Percentiles rank a stretch among this genome's conserved stretches.
Evolutionary conservation across 2,329 filamentous ascomycete species (phyloP).

Genomic region (Ophiosphaerella herpotricha): DNA sequence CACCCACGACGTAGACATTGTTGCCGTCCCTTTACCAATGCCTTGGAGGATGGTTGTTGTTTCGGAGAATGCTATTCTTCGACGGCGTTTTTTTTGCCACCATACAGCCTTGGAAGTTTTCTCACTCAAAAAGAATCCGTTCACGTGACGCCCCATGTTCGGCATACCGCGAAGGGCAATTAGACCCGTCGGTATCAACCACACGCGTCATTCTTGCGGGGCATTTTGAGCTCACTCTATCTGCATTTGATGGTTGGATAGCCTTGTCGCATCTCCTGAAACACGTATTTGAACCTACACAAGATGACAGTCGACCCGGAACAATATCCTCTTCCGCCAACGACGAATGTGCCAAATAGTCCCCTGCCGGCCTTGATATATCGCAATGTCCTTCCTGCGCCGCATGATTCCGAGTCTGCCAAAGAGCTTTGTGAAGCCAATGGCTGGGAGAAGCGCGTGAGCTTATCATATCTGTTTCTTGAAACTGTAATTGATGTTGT

Average conservation of each 20-base stretch:
- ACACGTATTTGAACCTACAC: not conserved
- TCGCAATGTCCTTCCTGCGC: slow-evolving; percentile 36
- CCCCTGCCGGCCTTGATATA: slow-evolving; percentile 43
- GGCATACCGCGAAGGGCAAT: too few relatives aligned
- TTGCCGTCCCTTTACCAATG: not conserved
- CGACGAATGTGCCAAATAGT: slow-evolving; percentile 32
- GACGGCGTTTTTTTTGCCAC: too few relatives aligned
- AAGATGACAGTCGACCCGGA: slow-evolving; percentile 5
- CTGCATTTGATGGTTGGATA: too few relatives aligned
- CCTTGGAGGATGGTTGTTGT: not conserved
- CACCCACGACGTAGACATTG: not conserved
- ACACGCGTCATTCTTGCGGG: too few relatives aligned
- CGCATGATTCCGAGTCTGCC: slow-evolving; percentile 25
- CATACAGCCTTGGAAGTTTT: too few relatives aligned
- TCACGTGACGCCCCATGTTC: too few relatives aligned
- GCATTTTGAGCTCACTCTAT: too few relatives aligned
- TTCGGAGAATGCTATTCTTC: too few relatives aligned
- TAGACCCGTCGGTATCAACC: too few relatives aligned
- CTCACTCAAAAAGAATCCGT: too few relatives aligned
- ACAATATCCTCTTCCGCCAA: slow-evolving; percentile 6
- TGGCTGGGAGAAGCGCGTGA: slow-evolving; percentile 38
- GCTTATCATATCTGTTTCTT: not conserved
- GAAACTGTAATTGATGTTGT: not conserved
- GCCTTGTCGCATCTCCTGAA: too few relatives aligned
- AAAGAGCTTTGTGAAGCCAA: slow-evolving; percentile 36